These are phyloP conservation scores for Coniochaeta hoffmannii DNA, from an alignment of 2,329 filamentous ascomycete genomes.

Conservation along the genomic window DNA sequence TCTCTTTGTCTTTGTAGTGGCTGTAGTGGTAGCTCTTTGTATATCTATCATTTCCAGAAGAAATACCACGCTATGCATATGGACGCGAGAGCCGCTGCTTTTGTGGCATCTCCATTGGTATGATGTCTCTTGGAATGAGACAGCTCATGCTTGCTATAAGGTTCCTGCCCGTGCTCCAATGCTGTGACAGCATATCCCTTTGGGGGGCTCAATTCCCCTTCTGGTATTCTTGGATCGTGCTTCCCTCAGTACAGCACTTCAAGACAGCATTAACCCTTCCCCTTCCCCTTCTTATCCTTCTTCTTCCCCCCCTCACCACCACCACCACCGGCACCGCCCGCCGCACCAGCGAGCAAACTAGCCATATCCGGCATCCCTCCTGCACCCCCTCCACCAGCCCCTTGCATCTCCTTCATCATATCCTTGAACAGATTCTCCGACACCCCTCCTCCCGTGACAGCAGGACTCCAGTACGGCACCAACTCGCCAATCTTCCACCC, in stretches of 20 bases:
- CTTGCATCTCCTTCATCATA: constrained; percentile 89
- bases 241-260: no score
- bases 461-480: constrained; percentile 80
- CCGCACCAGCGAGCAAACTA: constrained; percentile 16
- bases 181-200: no score
- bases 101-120: neutral
- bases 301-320: constrained; percentile 20
- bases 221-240: constrained; percentile 77
- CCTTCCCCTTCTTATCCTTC: constrained; percentile 21
- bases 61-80: neutral
- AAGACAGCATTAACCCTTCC: constrained; percentile 33
- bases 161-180: no score
- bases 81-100: neutral
- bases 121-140: constrained; percentile 43
- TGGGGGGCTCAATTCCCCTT: no score
- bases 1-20: neutral
- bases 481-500: constrained; percentile 88
- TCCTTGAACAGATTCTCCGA: constrained; percentile 93
- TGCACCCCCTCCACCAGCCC: constrained; percentile 35
- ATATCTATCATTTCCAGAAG: neutral
- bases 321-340: constrained; percentile 16
- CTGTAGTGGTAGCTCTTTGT: neutral
- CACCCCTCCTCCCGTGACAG: constrained; percentile 86
- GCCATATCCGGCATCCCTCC: constrained; percentile 27
- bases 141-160: no score